phyloP scores from a whole-genome alignment of 75 land plant species.

The Azolla pinnata region DNA sequence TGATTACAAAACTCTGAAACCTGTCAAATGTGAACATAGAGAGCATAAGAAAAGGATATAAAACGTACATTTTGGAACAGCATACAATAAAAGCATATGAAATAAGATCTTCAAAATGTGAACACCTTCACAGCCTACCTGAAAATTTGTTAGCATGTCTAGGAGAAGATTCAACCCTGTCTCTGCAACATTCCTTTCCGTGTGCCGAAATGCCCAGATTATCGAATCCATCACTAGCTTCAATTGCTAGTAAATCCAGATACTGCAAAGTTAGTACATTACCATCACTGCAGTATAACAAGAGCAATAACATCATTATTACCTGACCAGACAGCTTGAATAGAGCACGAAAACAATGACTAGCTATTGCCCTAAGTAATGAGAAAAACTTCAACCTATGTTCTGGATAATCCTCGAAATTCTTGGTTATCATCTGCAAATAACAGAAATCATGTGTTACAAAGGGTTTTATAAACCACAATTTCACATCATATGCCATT shows the following conservation, averaged over 20 bases:
- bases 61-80: too few species aligned
- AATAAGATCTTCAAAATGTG: too few species aligned
- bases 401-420: conserved; percentile 98
- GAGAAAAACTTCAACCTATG: conserved; percentile 97
- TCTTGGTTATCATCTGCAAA: conserved; percentile 99
- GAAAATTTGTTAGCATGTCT: conserved; percentile 90
- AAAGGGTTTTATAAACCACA: too few species aligned
- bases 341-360: conserved; percentile 85
- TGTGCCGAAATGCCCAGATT: conserved; percentile 88
- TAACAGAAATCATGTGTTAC: too few species aligned
- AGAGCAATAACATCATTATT: too few species aligned
- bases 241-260: conserved; percentile 85
- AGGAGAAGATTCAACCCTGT: conserved; percentile 88
- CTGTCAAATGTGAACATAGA: conserved; percentile 27
- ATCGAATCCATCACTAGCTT: conserved; percentile 97
- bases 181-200: conserved; percentile 99
- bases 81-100: too few species aligned
- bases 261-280: too few species aligned
- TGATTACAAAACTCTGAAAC: conserved; percentile 88
- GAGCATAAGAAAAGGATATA: too few species aligned
- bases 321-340: conserved; percentile 81
- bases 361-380: conserved; percentile 83
- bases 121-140: too few species aligned
- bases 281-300: too few species aligned
- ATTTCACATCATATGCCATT: too few species aligned